These are phyloP conservation scores for Saturnispora mendoncae DNA, from an alignment of 805 yeast species.

Conservation along the genomic window DNA sequence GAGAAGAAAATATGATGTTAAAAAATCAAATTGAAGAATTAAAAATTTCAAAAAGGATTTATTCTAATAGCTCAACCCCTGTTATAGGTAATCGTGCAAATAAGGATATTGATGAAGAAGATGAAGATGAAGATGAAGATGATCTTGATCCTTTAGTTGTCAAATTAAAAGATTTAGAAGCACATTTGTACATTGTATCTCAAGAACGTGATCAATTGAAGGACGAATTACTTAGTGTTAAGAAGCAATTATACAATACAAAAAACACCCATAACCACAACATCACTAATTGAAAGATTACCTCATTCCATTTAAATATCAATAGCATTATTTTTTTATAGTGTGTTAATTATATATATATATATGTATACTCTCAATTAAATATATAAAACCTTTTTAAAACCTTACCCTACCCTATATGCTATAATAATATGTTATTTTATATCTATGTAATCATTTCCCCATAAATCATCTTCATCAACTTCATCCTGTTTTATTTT, in stretches of 20 bases:
- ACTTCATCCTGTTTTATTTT: conserved; percentile 6
- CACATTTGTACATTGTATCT: conserved; percentile 68
- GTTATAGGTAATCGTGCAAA: background rate
- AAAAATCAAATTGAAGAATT: conserved; percentile 63
- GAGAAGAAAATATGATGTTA: conserved; percentile 45
- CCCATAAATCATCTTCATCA: conserved; percentile 23
- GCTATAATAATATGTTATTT: no score
- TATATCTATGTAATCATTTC: conserved; percentile 16
- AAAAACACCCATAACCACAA: background rate
- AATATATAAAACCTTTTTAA: no score
- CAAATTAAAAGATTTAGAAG: conserved; percentile 74
- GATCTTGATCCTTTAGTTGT: conserved; percentile 54
- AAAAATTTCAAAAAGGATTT: conserved; percentile 31
- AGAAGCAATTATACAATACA: conserved; percentile 41
- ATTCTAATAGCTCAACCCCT: conserved; percentile 13
- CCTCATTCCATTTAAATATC: background rate
- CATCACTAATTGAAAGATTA: background rate
- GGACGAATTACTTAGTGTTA: conserved; percentile 47
- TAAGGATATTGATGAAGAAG: conserved; percentile 4
- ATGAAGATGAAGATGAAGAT: conserved; percentile 21
- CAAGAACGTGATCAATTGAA: conserved; percentile 79
- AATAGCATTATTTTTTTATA: background rate
- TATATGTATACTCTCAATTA: no score
- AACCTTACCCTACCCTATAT: no score
- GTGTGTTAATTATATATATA: background rate